phyloP scores from a whole-genome alignment of 2,329 filamentous ascomycete species.

The Diaporthe sp. region DNA sequence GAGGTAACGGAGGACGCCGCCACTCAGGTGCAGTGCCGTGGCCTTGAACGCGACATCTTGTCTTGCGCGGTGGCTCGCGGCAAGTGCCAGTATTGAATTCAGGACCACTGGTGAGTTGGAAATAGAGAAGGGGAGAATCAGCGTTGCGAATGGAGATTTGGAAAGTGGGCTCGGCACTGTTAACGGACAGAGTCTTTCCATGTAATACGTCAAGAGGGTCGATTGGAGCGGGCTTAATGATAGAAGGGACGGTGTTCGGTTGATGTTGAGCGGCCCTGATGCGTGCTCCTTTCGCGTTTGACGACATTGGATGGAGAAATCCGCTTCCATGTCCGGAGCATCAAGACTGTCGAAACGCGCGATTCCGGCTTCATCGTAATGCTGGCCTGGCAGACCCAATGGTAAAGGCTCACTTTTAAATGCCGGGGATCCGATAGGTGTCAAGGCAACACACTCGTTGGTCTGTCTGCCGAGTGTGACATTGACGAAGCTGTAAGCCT shows the following conservation, averaged over 20 bases:
- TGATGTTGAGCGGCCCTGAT: neutral
- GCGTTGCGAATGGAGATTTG: constrained; percentile 41
- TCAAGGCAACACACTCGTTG: neutral
- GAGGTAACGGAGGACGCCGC: constrained; percentile 53
- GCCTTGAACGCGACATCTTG: constrained; percentile 35
- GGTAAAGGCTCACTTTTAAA: neutral
- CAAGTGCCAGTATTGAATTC: constrained; percentile 40
- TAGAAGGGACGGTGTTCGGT: neutral
- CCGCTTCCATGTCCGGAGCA: neutral
- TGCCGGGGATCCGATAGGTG: no score
- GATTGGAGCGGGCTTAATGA: constrained; percentile 8
- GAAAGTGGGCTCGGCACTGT: constrained; percentile 39
- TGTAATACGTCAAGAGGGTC: constrained; percentile 40
- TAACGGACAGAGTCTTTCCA: constrained; percentile 39
- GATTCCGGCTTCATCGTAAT: neutral
- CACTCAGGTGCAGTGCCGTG: constrained; percentile 49
- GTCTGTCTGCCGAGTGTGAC: neutral
- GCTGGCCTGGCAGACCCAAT: neutral
- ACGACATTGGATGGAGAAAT: neutral
- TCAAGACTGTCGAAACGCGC: neutral
- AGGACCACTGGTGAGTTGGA: constrained; percentile 39
- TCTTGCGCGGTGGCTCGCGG: constrained; percentile 41
- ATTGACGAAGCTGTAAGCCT: constrained; percentile 41
- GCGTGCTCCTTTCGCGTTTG: neutral
- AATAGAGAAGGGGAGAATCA: constrained; percentile 40